These are phyloP conservation scores for Fusarium continuum DNA, from an alignment of 2,329 filamentous ascomycete genomes.

Conservation along the genomic window DNA sequence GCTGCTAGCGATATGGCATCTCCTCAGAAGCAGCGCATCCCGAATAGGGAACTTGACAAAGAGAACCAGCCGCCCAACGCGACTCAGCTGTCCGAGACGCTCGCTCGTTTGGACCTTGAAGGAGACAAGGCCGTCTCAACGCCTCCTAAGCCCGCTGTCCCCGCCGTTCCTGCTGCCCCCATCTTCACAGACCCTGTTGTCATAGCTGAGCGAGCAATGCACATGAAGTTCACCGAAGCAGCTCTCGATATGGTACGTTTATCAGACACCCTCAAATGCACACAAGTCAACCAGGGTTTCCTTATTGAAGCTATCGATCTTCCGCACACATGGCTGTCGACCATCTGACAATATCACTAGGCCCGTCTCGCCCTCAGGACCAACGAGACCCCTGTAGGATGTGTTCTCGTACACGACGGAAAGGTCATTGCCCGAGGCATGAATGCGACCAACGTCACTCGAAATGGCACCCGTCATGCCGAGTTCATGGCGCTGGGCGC, in stretches of 20 bases:
- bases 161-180: not conserved
- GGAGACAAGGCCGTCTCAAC: not conserved
- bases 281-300: not conserved
- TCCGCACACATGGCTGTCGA: not conserved
- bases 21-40: not conserved
- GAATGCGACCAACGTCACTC: constrained; percentile 94
- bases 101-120: constrained; percentile 36
- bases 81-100: constrained; percentile 4
- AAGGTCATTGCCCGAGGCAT: constrained; percentile 88
- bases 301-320: not conserved
- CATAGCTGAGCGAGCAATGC: constrained; percentile 47
- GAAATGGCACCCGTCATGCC: constrained; percentile 92
- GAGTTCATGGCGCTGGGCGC: constrained; percentile 87
- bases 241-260: constrained; percentile 83
- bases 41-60: constrained; percentile 34
- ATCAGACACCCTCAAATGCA: not conserved
- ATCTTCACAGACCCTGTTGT: constrained; percentile 44
- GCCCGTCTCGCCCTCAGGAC: constrained; percentile 84
- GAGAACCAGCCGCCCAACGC: constrained; percentile 44
- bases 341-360: constrained; percentile 54
- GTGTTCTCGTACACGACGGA: constrained; percentile 85
- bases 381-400: constrained; percentile 96
- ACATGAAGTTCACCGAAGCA: constrained; percentile 77
- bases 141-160: not conserved
- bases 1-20: constrained; percentile 34